A percentile compares a stretch with the other conserved stretches of the same genome.
These are phyloP conservation scores for Diplosphaera chodatii DNA, from an alignment of 139 green algal species.

Conservation along the genomic window DNA sequence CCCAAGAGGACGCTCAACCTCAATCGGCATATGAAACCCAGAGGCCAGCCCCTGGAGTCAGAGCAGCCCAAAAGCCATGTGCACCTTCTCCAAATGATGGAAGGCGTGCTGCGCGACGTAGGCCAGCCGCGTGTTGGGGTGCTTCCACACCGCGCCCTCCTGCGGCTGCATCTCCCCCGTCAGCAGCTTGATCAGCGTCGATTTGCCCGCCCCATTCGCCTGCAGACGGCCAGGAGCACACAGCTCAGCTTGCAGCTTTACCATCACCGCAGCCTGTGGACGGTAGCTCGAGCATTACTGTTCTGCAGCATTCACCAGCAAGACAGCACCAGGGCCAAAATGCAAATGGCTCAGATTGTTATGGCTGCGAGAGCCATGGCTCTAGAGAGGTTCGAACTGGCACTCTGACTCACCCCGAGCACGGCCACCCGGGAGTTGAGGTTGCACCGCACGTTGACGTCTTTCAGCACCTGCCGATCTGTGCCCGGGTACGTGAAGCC, in stretches of 20 bases:
- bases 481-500: constrained; percentile 51
- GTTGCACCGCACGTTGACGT: constrained; percentile 49
- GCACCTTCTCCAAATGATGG: constrained; percentile 41
- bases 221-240: not conserved
- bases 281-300: too few relatives aligned
- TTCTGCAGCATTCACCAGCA: too few relatives aligned
- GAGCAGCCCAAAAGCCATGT: not conserved
- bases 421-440: constrained; percentile 47
- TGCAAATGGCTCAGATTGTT: too few relatives aligned
- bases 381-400: too few relatives aligned
- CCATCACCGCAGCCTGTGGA: too few relatives aligned
- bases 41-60: too few relatives aligned
- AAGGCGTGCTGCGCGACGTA: constrained; percentile 68
- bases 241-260: too few relatives aligned
- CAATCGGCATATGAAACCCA: too few relatives aligned
- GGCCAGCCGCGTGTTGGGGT: constrained; percentile 56
- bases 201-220: constrained; percentile 69
- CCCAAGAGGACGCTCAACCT: too few relatives aligned
- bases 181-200: constrained; percentile 64
- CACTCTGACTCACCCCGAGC: constrained; percentile 26
- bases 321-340: too few relatives aligned
- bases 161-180: constrained; percentile 43
- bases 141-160: constrained; percentile 52
- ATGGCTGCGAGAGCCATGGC: too few relatives aligned
- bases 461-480: constrained; percentile 27